Percentiles rank a stretch among this genome's conserved stretches.
Conservation (phyloP, 768 basidiomycete genomes). For the Boletus subcaerulescens region DNA sequence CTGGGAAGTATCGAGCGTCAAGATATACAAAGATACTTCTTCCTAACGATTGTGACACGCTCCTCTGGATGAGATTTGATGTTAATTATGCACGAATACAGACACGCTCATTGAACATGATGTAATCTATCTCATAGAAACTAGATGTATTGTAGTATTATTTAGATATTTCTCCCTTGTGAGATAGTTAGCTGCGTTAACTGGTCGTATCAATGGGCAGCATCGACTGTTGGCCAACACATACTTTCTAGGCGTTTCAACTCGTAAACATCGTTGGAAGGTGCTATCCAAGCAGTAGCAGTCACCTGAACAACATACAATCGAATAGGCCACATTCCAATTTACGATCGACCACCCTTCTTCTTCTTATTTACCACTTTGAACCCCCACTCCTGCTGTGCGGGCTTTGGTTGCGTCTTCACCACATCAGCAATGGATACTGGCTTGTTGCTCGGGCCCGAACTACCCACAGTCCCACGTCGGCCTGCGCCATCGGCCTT, state of each 20-base stretch:
- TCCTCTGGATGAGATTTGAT: constrained; percentile 4
- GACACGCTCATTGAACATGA: not conserved
- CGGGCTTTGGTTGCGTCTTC: constrained; percentile 77
- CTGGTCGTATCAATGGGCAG: too few species aligned
- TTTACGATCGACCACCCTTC: constrained; percentile 63
- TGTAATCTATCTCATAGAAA: constrained; percentile 20
- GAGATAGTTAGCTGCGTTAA: too few species aligned
- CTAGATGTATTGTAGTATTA: constrained; percentile 18
- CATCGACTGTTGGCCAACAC: too few species aligned
- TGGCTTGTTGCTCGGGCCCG: constrained; percentile 41
- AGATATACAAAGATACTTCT: constrained; percentile 57
- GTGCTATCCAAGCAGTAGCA: constrained; percentile 26
- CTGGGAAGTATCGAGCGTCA: constrained; percentile 78
- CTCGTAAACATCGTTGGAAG: not conserved
- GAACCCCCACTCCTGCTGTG: constrained; percentile 82
- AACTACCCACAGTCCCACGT: constrained; percentile 43
- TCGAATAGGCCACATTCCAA: not conserved
- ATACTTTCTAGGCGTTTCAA: not conserved
- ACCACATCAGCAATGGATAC: constrained; percentile 88
- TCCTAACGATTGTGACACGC: constrained; percentile 11
- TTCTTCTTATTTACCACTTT: constrained; percentile 97
- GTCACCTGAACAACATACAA: constrained; percentile 15
- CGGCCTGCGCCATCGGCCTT: constrained; percentile 71
- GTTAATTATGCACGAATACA: constrained; percentile 6
- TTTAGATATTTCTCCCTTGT: constrained; percentile 4